phyloP scores from a whole-genome alignment of 2,329 filamentous ascomycete genomes.

The Colletotrichum acutatum region DNA sequence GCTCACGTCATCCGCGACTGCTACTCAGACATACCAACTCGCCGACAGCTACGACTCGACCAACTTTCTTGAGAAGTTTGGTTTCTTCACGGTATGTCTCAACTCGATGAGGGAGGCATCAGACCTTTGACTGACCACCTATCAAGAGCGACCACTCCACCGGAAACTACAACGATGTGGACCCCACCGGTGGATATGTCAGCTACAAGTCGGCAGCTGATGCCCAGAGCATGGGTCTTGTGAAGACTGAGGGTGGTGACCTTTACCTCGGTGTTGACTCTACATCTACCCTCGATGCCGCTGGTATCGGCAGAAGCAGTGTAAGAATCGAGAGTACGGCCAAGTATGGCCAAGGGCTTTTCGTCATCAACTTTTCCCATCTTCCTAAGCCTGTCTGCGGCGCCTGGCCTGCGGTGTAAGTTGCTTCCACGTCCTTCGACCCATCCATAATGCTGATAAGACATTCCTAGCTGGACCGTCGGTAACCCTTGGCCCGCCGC shows the following conservation, averaged over 20 bases:
- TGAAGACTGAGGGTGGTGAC: slow-evolving; percentile 44
- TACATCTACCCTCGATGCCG: slow-evolving; percentile 38
- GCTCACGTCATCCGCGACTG: slow-evolving; percentile 15
- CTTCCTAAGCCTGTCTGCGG: slow-evolving; percentile 75
- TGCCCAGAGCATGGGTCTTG: slow-evolving; percentile 49
- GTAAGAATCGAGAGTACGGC: slow-evolving; percentile 74
- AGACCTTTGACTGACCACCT: neutral
- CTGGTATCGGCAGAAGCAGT: slow-evolving; percentile 58
- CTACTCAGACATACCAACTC: slow-evolving; percentile 31
- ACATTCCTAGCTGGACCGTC: slow-evolving; percentile 55
- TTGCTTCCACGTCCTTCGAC: neutral
- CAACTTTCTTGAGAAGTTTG: slow-evolving; percentile 62
- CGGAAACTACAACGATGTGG: slow-evolving; percentile 45
- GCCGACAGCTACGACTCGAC: slow-evolving; percentile 36
- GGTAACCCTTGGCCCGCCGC: slow-evolving; percentile 67
- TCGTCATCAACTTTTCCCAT: slow-evolving; percentile 76
- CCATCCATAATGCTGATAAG: neutral
- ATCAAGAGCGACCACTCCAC: slow-evolving; percentile 36
- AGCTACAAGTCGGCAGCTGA: slow-evolving; percentile 55
- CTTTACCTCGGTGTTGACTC: slow-evolving; percentile 55
- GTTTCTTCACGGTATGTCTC: slow-evolving; percentile 50
- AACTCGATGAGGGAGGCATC: too few relatives aligned
- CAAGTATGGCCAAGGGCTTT: slow-evolving; percentile 72
- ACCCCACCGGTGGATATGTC: slow-evolving; percentile 75
- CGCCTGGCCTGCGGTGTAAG: slow-evolving; percentile 76